Evolutionary conservation across 495 filamentous ascomycete genomes (phyloP).

Genomic region (Neurospora sp.): DNA sequence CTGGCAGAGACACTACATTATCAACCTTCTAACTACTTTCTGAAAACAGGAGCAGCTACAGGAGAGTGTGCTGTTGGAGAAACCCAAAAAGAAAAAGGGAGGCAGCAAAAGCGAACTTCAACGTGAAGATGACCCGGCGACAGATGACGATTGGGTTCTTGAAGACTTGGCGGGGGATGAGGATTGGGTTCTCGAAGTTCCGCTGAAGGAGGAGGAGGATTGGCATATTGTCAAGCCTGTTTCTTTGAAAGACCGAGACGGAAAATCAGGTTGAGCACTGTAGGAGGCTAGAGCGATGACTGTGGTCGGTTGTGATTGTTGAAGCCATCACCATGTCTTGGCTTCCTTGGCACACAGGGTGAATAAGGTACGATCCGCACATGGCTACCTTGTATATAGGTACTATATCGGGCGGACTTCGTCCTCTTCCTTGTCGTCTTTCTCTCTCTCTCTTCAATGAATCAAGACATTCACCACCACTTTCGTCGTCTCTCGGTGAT

Average conservation of each 20-base stretch:
- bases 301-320: too few relatives aligned
- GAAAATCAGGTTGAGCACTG: not conserved
- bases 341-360: too few relatives aligned
- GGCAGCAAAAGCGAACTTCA: not conserved
- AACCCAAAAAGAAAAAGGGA: not conserved
- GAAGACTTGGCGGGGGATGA: not conserved
- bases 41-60: not conserved
- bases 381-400: too few relatives aligned
- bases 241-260: not conserved
- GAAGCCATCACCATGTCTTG: too few relatives aligned
- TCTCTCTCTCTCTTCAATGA: too few relatives aligned
- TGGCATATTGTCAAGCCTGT: not conserved
- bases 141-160: not conserved
- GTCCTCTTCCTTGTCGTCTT: too few relatives aligned
- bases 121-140: not conserved
- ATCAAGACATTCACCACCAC: too few relatives aligned
- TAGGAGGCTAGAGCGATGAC: too few relatives aligned
- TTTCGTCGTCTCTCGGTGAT: too few relatives aligned
- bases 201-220: not conserved
- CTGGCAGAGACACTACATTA: not conserved
- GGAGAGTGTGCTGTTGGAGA: not conserved
- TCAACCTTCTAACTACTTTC: not conserved
- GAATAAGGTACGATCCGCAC: too few relatives aligned
- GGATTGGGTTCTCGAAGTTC: not conserved
- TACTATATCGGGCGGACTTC: too few relatives aligned